Base-by-base conservation (phyloP, 1,284 basidiomycete genomes). In the Boletus holoroseus region DNA sequence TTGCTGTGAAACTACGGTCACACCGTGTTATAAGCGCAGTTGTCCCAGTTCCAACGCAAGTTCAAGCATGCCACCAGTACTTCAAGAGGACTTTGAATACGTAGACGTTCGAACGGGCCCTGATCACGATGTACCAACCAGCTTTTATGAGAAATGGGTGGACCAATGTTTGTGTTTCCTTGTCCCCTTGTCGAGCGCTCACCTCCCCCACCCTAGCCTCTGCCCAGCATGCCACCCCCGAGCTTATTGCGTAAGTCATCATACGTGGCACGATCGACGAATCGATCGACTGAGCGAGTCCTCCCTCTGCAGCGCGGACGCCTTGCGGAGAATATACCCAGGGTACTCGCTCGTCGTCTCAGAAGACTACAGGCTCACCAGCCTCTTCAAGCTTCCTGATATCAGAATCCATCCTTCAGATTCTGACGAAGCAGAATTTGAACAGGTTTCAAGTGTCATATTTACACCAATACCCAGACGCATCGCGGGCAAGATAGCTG, bases 261-360 rank as follows among this genome's bases (percentile, higher is more conserved):
- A 3, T 28, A 5, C 36, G 27, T 7, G 22, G 22, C 22, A n/a
- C 24, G 40, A 47, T 46, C 24, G 24, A 28, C 15, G 27, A 35
- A 34, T 50, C 43, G 44, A 38, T 44, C 26, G 20, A 32, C 45
- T 30, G 41, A 54, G 27, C 49, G 26, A 48, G 28, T 11, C 13
- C 44, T 41, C 48, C 32, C 40, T 51, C 45, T 27, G 42, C 51
- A 82, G 82, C n/a, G 72, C 74, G 12, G 70, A 79, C 50, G 65
- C 72, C 24, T 69, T 88, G 39, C 76, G 74, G 39, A 75, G 74
- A 57, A 55, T 82, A 11, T 81, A 87, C 62, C 83, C 85, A 3
- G 73, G 77, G 5, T 74, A 85, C 58, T 79, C 81, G 22, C 57
- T 88, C 26, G 74, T 85, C 5, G 68, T 77, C 53, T 77, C 81